These are phyloP conservation scores for Paxillus rubicundulus DNA, from an alignment of 768 basidiomycete species.

Conservation along the genomic window DNA sequence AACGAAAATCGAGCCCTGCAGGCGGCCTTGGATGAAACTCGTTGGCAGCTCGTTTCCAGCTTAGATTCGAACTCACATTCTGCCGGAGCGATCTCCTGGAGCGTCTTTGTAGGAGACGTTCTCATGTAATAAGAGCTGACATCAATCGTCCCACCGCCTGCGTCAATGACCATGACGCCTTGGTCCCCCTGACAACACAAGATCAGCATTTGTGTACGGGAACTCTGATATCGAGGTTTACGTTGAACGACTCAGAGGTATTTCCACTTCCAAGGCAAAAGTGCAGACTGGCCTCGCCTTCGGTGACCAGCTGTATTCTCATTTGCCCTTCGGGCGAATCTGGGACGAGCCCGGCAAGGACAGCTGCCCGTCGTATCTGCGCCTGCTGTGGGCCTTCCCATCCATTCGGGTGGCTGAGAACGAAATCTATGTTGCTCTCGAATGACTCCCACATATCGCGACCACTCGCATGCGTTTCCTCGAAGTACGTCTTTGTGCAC, in stretches of 20 bases:
- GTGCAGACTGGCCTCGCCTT: constrained; percentile 54
- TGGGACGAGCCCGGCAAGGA: constrained; percentile 39
- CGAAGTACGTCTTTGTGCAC: constrained; percentile 43
- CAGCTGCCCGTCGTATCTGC: constrained; percentile 43
- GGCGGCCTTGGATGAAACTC: constrained; percentile 37
- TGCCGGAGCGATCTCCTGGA: constrained; percentile 49
- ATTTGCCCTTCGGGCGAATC: constrained; percentile 35
- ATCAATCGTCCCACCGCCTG: constrained; percentile 63
- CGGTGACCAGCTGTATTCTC: constrained; percentile 45
- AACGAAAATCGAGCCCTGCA: constrained; percentile 53
- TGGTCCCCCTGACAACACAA: constrained; percentile 36
- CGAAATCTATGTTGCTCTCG: constrained; percentile 40
- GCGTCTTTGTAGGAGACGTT: constrained; percentile 23
- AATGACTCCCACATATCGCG: constrained; percentile 41
- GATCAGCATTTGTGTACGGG: neutral
- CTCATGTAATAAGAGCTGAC: constrained; percentile 51
- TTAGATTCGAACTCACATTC: constrained; percentile 35
- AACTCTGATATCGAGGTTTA: neutral
- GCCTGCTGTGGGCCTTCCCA: constrained; percentile 46
- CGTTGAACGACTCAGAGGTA: constrained; percentile 28
- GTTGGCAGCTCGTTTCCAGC: neutral
- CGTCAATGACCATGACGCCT: constrained; percentile 56
- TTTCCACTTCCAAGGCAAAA: constrained; percentile 42
- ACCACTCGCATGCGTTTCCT: constrained; percentile 45
- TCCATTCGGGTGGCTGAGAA: constrained; percentile 48